A percentile compares a stretch with the other conserved stretches of the same genome.
phyloP scores from a whole-genome alignment of 2,329 filamentous ascomycete species.

The Monilinia fructigena region DNA sequence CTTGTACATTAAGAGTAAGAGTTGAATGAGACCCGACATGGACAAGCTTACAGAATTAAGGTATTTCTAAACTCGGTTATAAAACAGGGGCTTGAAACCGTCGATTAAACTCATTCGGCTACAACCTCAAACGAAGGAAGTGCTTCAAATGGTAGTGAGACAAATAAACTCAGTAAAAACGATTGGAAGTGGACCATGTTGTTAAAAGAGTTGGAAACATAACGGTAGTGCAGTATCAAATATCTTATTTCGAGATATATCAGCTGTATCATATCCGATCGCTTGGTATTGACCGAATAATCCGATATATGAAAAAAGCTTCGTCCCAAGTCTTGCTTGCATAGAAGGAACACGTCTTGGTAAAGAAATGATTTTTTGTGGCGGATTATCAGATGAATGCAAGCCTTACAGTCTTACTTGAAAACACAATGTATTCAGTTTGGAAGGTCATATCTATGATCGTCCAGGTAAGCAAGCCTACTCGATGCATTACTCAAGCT shows the following conservation, averaged over 20 bases:
- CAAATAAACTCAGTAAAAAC: neutral
- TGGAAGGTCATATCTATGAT: neutral
- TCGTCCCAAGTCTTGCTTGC: neutral
- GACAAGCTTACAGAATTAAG: slow-evolving; percentile 23
- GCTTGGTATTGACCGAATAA: neutral
- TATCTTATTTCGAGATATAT: neutral
- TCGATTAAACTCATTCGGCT: slow-evolving; percentile 33
- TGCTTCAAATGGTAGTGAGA: neutral
- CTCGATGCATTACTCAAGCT: neutral
- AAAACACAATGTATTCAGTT: neutral
- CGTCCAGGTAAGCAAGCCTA: neutral
- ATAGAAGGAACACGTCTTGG: neutral
- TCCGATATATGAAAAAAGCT: neutral
- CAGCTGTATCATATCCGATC: slow-evolving; percentile 5
- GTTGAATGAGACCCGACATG: neutral
- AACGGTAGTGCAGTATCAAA: slow-evolving; percentile 8
- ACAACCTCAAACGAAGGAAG: slow-evolving; percentile 23
- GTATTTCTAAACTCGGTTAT: slow-evolving; percentile 2
- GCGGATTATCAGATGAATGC: neutral
- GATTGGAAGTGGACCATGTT: neutral
- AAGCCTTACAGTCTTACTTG: neutral
- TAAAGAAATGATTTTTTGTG: neutral
- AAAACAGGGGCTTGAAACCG: slow-evolving; percentile 24
- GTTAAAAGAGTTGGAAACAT: neutral
- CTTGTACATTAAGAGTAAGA: neutral